These are phyloP conservation scores for Boletus vinaceobasis DNA, from an alignment of 768 basidiomycete genomes.

Conservation along the genomic window DNA sequence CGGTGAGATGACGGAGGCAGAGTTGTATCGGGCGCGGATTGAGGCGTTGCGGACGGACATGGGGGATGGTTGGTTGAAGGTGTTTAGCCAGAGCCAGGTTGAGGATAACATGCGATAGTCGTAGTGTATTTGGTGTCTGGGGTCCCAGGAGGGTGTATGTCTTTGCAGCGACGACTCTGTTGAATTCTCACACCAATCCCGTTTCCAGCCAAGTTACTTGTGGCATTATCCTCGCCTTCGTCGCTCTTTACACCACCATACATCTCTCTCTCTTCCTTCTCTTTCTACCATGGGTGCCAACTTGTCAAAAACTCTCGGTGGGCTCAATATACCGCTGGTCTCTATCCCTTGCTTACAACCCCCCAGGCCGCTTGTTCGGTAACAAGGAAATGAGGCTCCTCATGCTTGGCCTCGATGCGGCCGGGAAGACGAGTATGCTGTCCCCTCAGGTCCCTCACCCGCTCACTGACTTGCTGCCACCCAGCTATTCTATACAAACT, in stretches of 20 bases:
- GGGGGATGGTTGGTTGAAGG: conserved; percentile 87
- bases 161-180: conserved; percentile 8
- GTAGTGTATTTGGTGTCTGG: conserved; percentile 24
- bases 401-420: conserved; percentile 97
- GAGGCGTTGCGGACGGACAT: conserved; percentile 84
- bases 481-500: conserved; percentile 97
- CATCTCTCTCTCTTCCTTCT: conserved; percentile 3
- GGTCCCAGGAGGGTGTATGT: conserved; percentile 22
- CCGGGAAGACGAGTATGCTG: conserved; percentile 93
- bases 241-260: conserved; percentile 60
- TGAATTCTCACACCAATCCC: conserved; percentile 24
- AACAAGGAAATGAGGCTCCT: conserved; percentile 99
- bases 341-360: neutral
- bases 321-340: conserved; percentile 8
- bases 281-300: conserved; percentile 70
- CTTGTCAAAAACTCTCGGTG: conserved; percentile 80
- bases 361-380: conserved; percentile 85
- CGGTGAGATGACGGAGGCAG: conserved; percentile 49
- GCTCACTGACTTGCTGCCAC: neutral
- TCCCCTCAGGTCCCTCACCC: neutral
- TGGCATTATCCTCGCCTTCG: conserved; percentile 35
- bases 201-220: conserved; percentile 15
- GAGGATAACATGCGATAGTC: neutral
- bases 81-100: conserved; percentile 64
- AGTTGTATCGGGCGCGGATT: conserved; percentile 71